Evolutionary conservation across 108 stramenopile genomes (phyloP), one percentile per base, ranked within the genome.

Genomic region (Cyclostephanos tholiformis): DNA sequence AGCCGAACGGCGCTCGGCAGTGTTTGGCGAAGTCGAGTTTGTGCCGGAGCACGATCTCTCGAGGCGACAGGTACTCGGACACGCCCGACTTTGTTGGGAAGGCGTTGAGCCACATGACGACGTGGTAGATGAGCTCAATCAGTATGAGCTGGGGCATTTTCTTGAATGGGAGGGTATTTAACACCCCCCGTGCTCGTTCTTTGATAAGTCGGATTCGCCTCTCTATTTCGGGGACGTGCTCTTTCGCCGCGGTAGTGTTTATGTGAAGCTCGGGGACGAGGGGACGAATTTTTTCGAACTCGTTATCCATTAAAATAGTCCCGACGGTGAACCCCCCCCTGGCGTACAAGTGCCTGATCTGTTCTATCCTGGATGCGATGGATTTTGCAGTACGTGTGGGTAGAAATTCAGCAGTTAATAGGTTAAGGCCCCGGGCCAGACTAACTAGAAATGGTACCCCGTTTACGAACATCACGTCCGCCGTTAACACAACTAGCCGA

Each of bases 401-500:
- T 51, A 20, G 19, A 51, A 51, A 51, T 10, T 51, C 20, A 20
- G 3, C 2, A 2, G 50, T 51, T 51, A 51, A 51, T 51, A 51
- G 50, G 50, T 51, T 51, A 51, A 51, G 17, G 20, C 50, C 50
- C 20, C 50, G 4, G 17, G 50, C 17, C 3, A 83, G 48, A 14
- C 79, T 83, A 7, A 70, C 51, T 0, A 86, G 57, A 23, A 83
- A 76, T 22, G 66, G 49, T 2, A 81, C 14, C 2, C 50, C n/a
- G n/a, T n/a, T n/a, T n/a, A n/a, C n/a, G n/a, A n/a, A n/a, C n/a
- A n/a, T n/a, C n/a, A n/a, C n/a, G 50, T 51, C 50, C 20, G 20
- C 50, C 50, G 50, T 51, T 9, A 51, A 51, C 50, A 20, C 20
- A 10, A 51, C 50, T 4, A 20, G 4, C 19, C 50, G 8, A 9